Conservation (phyloP, 2,329 filamentous ascomycete genomes). For the Aspergillus tanneri region DNA sequence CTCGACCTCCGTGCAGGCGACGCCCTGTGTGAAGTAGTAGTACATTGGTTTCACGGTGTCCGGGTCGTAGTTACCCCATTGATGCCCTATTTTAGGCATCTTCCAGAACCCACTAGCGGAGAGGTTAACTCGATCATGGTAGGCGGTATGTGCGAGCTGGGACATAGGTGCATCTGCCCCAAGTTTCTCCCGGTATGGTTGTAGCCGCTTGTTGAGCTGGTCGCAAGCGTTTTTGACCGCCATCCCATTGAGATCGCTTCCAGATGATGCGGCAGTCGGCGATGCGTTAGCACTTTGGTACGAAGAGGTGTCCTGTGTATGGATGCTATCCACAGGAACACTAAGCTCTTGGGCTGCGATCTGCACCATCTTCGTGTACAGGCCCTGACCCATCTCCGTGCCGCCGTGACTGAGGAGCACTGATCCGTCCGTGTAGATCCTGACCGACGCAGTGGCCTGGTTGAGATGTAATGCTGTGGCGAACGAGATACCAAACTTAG, state of each 20-base stretch:
- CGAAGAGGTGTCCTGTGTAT: constrained; percentile 23
- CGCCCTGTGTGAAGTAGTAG: constrained; percentile 95
- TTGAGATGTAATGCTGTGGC: constrained; percentile 28
- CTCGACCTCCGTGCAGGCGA: constrained; percentile 86
- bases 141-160: constrained; percentile 82
- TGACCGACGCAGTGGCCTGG: constrained; percentile 22
- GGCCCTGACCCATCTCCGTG: constrained; percentile 28
- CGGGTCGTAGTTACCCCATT: constrained; percentile 69
- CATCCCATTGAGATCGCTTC: constrained; percentile 28
- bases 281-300: constrained; percentile 26
- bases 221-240: constrained; percentile 49
- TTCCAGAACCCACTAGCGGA: constrained; percentile 95
- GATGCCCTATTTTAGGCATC: constrained; percentile 93
- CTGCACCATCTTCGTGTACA: constrained; percentile 29
- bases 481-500: constrained; percentile 28
- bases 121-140: constrained; percentile 92
- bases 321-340: constrained; percentile 19
- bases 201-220: constrained; percentile 68
- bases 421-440: constrained; percentile 26
- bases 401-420: constrained; percentile 26
- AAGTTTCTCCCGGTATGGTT: constrained; percentile 80
- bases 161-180: constrained; percentile 71
- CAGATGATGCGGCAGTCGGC: constrained; percentile 25
- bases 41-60: constrained; percentile 71
- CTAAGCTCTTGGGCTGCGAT: constrained; percentile 24